Base-by-base conservation (phyloP, 2,329 filamentous ascomycete genomes). In the Pseudocercospora crystallina region DNA sequence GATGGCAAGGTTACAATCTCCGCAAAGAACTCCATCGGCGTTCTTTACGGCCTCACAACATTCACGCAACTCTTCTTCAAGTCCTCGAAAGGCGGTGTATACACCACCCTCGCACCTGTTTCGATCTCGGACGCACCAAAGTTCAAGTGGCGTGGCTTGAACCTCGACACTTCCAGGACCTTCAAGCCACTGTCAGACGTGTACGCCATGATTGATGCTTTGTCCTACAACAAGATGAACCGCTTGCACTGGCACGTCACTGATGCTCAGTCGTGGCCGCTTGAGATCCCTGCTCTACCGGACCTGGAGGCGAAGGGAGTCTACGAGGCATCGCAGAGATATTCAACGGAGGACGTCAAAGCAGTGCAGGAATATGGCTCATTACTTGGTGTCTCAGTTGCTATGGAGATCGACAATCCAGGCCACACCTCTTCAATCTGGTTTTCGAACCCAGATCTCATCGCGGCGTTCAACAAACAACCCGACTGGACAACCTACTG, bases 261-360 rank as follows among this genome's bases (percentile, higher is more conserved):
- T 4, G 89, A 95, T 69, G 84, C 86, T 12, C 89, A 95, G 69
- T 88, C 88, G 3, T 95, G 89, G 86, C 90, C 90, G 0, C 75
- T 95, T 17, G 88, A 90, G 59, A 85, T 95, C 43, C 87, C 88
- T 1, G 71, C 86, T 2, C 71, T 95, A 55, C 87, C 90, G 3
- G 80, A 85, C 51, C 76, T 95, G 2, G 78, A 89, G 2, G 70
- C 76, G 45, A 85, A 89, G 67, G 90, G 89, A 32, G 85, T 89
- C 1, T 95, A 95, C 65, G 76, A 78, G 17, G 74, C 78, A 13
- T 80, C 80, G 39, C 75, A 88, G 44, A 80, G 82, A 0, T 95
- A 94, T 73, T 82, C 79, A 1, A 77, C 84, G 0, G 69, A 73
- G 1, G 84, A 90, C 54, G 74, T 95, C 29, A 69, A 76, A 17